phyloP scores from a whole-genome alignment of 2,329 filamentous ascomycete species.

The Tetracladium maxilliforme region DNA sequence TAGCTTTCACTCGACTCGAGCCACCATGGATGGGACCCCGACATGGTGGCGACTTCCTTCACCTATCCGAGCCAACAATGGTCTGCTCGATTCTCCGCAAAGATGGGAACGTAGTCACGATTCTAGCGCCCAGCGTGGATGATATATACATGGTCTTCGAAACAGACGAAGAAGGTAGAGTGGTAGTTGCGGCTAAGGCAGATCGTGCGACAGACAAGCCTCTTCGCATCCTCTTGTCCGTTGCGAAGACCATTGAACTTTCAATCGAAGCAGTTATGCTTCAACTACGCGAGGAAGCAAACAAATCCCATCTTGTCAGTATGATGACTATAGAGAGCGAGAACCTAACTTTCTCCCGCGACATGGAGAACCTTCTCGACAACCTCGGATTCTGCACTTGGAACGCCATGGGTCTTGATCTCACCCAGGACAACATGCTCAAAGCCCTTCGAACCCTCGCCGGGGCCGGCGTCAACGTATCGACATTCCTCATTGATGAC shows the following conservation, averaged over 20 bases:
- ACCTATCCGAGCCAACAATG: conserved; percentile 63
- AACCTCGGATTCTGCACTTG: no score
- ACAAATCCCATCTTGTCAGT: not conserved
- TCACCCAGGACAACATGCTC: conserved; percentile 70
- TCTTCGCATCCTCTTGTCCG: conserved; percentile 53
- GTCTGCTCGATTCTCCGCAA: conserved; percentile 62
- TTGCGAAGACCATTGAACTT: conserved; percentile 58
- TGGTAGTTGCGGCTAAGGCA: conserved; percentile 50
- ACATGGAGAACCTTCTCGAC: no score
- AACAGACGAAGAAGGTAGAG: conserved; percentile 46
- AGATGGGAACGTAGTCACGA: conserved; percentile 59
- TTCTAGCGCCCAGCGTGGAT: conserved; percentile 65
- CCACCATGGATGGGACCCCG: conserved; percentile 79
- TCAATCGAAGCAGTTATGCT: conserved; percentile 76
- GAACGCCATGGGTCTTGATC: conserved; percentile 76
- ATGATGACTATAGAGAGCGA: conserved; percentile 18
- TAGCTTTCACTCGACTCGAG: conserved; percentile 67
- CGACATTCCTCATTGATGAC: conserved; percentile 87
- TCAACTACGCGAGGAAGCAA: conserved; percentile 56
- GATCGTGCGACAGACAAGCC: conserved; percentile 43
- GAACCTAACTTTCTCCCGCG: no score
- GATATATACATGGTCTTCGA: conserved; percentile 57
- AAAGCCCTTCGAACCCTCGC: conserved; percentile 59
- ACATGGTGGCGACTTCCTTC: conserved; percentile 56
- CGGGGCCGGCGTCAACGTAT: conserved; percentile 59